A percentile compares a stretch with the other conserved stretches of the same genome.
Conservation (phyloP, 2,329 filamentous ascomycete species). For the Pezicula rhizophila region DNA sequence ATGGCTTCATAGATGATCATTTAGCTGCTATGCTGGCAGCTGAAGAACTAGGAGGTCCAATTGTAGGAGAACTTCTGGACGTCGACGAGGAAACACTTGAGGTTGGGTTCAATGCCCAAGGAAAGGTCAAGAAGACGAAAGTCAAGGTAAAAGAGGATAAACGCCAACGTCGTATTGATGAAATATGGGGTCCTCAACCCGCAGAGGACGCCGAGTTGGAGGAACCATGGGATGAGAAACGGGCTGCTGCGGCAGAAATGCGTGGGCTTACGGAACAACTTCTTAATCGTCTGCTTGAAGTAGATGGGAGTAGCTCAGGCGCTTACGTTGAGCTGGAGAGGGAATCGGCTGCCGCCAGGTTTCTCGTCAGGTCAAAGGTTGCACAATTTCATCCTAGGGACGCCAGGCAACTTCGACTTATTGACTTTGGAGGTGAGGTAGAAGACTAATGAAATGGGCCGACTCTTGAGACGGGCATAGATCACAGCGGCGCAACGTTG, state of each 20-base stretch:
- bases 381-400: conserved; percentile 62
- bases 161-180: conserved; percentile 55
- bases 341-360: conserved; percentile 58
- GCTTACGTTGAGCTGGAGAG: conserved; percentile 52
- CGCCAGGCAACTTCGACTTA: conserved; percentile 49
- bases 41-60: conserved; percentile 76
- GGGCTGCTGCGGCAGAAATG: conserved; percentile 51
- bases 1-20: conserved; percentile 63
- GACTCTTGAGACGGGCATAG: too few species aligned
- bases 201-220: conserved; percentile 35
- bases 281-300: conserved; percentile 50
- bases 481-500: too few species aligned
- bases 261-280: conserved; percentile 53
- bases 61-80: conserved; percentile 69
- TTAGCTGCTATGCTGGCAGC: conserved; percentile 73
- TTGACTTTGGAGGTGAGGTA: conserved; percentile 60
- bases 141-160: conserved; percentile 38
- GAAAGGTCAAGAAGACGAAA: conserved; percentile 47
- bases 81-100: conserved; percentile 54
- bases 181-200: conserved; percentile 46
- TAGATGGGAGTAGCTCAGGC: conserved; percentile 46
- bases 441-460: conserved; percentile 36
- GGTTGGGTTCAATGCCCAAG: conserved; percentile 54
- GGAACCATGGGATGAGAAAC: conserved; percentile 26
- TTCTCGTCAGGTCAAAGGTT: conserved; percentile 59